These are phyloP conservation scores for Thuja plicata DNA, from an alignment of 83 land plant species.

Conservation along the genomic window DNA sequence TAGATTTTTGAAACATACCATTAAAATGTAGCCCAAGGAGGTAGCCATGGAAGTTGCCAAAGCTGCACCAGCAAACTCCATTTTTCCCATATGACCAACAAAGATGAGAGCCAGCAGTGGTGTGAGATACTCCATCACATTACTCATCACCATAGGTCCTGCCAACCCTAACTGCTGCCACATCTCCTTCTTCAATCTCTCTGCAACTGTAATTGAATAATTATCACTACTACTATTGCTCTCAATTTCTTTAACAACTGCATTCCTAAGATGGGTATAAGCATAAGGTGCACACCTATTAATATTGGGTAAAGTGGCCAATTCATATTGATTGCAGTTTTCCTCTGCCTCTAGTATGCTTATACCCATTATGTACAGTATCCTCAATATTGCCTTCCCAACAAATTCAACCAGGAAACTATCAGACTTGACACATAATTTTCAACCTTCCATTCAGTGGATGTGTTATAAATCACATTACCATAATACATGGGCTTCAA, in stretches of 20 bases:
- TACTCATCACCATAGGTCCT: neutral
- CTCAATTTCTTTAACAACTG: neutral
- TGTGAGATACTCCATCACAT: neutral
- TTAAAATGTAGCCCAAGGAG: constrained; percentile 1
- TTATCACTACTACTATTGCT: neutral
- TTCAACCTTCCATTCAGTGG: neutral
- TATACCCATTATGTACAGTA: neutral
- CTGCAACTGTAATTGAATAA: neutral
- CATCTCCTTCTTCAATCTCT: neutral
- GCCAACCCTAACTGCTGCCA: constrained; percentile 2
- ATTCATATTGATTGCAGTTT: constrained; percentile 1
- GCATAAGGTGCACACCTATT: constrained; percentile 1
- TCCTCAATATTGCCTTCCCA: neutral
- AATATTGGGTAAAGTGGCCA: neutral
- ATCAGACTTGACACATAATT: neutral
- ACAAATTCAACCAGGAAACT: neutral
- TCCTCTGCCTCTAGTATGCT: neutral
- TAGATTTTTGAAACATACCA: neutral
- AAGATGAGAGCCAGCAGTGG: neutral
- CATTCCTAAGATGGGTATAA: neutral
- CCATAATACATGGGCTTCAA: neutral
- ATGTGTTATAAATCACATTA: neutral
- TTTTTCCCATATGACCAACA: neutral
- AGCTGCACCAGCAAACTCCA: constrained; percentile 3
- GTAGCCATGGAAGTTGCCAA: constrained; percentile 9